Base-by-base conservation (phyloP, 2,329 filamentous ascomycete species). In the Microcyclospora tardicrescens region DNA sequence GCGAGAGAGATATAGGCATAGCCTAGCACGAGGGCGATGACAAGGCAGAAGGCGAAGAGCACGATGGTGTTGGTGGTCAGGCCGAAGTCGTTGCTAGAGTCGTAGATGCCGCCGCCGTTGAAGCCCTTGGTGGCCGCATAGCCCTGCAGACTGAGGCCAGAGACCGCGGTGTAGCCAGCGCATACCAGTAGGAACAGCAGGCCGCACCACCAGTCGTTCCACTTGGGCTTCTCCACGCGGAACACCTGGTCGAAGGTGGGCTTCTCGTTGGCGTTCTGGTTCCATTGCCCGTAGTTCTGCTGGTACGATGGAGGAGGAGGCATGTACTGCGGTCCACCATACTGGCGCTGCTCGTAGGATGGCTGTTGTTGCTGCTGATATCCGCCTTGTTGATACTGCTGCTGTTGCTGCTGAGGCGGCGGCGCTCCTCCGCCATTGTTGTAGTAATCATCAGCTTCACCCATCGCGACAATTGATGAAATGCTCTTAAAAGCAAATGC, bases 31-130 rank as follows among this genome's bases (percentile, higher is more conserved):
- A 87, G 69, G 5, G 85, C 82, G 30, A 86, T 69, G 12, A 66
- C 73, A 6, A 95, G 69, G 6, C 83, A 75, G 57, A 93, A 87
- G 28, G 75, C 71, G 59, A 96, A 93, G 12, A 95, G 71, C 31
- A 93, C 75, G 31, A 95, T 69, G 0, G 85, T 94, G 60, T 93
- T 93, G 34, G 81, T 84, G 54, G 84, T 75, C 42, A 94, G 71
- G 2, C 72, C 71, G 50, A 79, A 86, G 37, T 67, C 68, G 51
- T 83, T 84, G 24, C 60, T 53, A 34, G 74, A 70, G 48, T 72
- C 71, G 56, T 91, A 87, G 56, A 94, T 86, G 11, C 81, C 81
- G 9, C 72, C 71, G 43, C 81, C 82, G 46, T 75, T 78, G 56
- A 73, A 72, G 10, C 66, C 63, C 47, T 76, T 75, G 33, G 74